Base-by-base conservation (phyloP, 1,139 yeast genomes). In the Suhomyces wounanorum region DNA sequence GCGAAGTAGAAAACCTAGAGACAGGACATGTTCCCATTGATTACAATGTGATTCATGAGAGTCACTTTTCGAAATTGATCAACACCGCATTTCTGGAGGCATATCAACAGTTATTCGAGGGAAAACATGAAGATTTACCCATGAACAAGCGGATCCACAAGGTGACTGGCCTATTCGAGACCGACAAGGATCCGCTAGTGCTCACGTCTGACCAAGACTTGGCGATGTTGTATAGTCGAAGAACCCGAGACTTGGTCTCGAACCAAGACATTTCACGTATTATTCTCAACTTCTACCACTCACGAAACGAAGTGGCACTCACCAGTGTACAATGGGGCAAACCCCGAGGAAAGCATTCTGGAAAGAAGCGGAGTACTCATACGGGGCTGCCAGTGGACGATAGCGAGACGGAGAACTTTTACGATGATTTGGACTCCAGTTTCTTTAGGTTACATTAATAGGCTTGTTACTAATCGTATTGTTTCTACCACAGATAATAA, bases 361-460 rank as follows among this genome's bases (percentile, higher is more conserved):
- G n/a, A n/a, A n/a, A 30, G 5, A 30, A 30, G 33, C 33, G 33
- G 13, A n/a, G 33, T 30, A 13, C 2, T 30, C 6, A n/a, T 13
- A 9, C 16, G 25, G 28, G 8, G 41, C 25, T 7, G 33, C 18
- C 13, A 21, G 16, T 26, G 37, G 26, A 36, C 31, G 25, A 10
- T 11, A 8, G n/a, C 11, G 40, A 53, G n/a, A 33, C 37, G 11
- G 37, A 52, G 14, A 60, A 61, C 40, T 63, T 63, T 41, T 59
- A 62, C 50, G 63, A 62, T 44, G 68, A 64, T 45, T 48, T 64
- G 48, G 59, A 58, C 44, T 52, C 48, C 18, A 17, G 47, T 36
- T 55, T 51, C 39, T 42, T 31, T 23, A 33, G 37, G 18, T 16
- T 33, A 33, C 17, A 33, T 16, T 33, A 18, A 33, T 33, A 33